Evolutionary conservation across 352 stramenopile genomes (phyloP), one percentile per base, ranked within the genome.

Genomic region (Pythium scleroteichum): DNA sequence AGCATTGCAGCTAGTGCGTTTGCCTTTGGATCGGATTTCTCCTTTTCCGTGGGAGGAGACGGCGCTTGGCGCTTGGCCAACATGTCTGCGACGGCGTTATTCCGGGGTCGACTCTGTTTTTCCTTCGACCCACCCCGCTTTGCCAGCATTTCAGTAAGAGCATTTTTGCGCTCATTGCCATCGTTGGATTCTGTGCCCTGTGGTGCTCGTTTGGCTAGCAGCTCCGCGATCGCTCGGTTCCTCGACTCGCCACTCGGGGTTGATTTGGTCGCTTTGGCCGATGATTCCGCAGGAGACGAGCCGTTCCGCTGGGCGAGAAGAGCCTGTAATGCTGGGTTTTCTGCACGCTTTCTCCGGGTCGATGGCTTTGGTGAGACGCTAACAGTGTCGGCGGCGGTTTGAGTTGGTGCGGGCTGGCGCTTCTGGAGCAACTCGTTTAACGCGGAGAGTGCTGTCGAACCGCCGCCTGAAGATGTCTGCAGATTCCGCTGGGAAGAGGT

Each of bases 1-100:
- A 79, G 68, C 68, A 76, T 79, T 35, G 71, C 65, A 14, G 59
- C 62, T 22, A 76, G 42, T 20, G 68, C 57, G 24, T 69, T 69
- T 1, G 45, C 14, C 46, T 58, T 62, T 8, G 16, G 46, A 39
- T 53, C 51, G 0, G 49, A n/a, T 44, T 49, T 23, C 32, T 49
- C 32, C 56, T 51, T 64, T 17, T 29, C 27, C 52, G 14, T 54
- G 46, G 3, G 33, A 12, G 33, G n/a, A 22, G 39, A 13, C 39
- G 49, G 51, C 12, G 14, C 5, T 33, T 27, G 61, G 12, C n/a
- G 42, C 33, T 24, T 57, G 3, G 35, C n/a, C 29, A 68, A 19
- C 52, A 68, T 68, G 2, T 58, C 51, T 12, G 38, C 60, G 5
- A 59, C 16, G 16, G 60, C 38, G 17, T 53, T 58, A 35, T 35